Base-by-base conservation (phyloP, 2,329 filamentous ascomycete genomes). In the Trichoderma arundinaceum region DNA sequence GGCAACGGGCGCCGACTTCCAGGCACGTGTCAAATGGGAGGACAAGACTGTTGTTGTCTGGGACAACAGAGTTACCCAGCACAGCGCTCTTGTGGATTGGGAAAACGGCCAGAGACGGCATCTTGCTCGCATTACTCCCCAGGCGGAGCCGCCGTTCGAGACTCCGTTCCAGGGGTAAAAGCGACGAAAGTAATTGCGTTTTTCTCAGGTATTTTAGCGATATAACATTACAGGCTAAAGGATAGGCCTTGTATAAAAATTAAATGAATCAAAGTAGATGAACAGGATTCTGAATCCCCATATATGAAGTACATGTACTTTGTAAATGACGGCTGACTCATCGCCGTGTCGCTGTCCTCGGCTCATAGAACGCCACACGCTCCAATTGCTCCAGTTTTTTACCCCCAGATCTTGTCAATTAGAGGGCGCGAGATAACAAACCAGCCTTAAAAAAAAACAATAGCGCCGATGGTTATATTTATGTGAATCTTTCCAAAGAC, bases 51-150 rank as follows among this genome's bases (percentile, higher is more conserved):
- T 96, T 1, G 90, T 95, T 1, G 88, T 94, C 0, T 96, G 92
- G 92, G 92, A 95, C 76, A 95, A 94, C 79, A 83, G 92, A 38
- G 86, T 94, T 0, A 93, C 90, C 9, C 85, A 88, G 70, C 92
- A 96, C 76, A 90, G 90, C 7, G 92, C 92, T 1, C 80, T 94
- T 44, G 81, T 94, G 3, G 92, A 96, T 75, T 96, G 92, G 92
- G 86, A 90, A 71, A 87, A 87, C 74, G 92, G 92, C 3, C 87
- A 92, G 76, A 82, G 92, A 66, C 84, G 92, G 58, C 92, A 96
- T 78, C 78, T 96, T 68, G 92, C 92, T 5, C 85, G 92, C 49
- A 90, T 96, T 73, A 94, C 92, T 4, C 92, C 92, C 0, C 91
- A 94, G 79, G 92, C 91, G 1, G 92, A 96, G 81, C 77, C 81